Evolutionary conservation across 2,329 filamentous ascomycete species (phyloP), one percentile per base, ranked within the genome.

Genomic region (Metarhizium anisopliae): DNA sequence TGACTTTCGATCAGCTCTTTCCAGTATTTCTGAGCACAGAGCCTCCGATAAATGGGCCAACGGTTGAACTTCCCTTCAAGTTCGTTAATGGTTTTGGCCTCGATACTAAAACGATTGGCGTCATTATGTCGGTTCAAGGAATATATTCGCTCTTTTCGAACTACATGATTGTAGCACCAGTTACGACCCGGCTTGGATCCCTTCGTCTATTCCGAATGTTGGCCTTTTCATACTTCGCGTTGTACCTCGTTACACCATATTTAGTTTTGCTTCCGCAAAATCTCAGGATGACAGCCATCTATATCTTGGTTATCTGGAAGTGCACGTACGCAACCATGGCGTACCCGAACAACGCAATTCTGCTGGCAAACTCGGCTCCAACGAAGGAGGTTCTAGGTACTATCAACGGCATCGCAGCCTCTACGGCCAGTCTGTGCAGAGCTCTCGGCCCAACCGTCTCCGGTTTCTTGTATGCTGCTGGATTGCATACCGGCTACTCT

Each of bases 1-100:
- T 99, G 72, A 95, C 92, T 0, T 94, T 95, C 64, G 94, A 99
- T 71, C 89, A 96, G 66, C 81, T 97, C 51, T 85, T 97, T 63
- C 93, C 94, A 0, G 89, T 96, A 2, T 90, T 99, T 63, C 83
- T 99, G 66, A 93, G 89, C 70, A 89, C 89, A 49, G 72, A 73
- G 16, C 69, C 74, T 10, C 78, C 77, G 1, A 63, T 74, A 68
- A 79, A 64, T 67, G 54, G 56, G 8, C 79, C 66, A 71, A 81
- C 66, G 59, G 76, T 64, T 60, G 79, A 73, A 13, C 79, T 96
- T 2, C 93, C 93, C 0, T 94, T 99, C 77, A 87, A 88, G 63
- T 97, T 99, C 63, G 84, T 84, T 3, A 90, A 90, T 57, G 93
- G 94, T 18, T 93, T 96, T 63, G 89, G 84, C 30, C 81, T 96